phyloP scores from a whole-genome alignment of 257 asterid genomes.

The Nicotiana benthamiana region DNA sequence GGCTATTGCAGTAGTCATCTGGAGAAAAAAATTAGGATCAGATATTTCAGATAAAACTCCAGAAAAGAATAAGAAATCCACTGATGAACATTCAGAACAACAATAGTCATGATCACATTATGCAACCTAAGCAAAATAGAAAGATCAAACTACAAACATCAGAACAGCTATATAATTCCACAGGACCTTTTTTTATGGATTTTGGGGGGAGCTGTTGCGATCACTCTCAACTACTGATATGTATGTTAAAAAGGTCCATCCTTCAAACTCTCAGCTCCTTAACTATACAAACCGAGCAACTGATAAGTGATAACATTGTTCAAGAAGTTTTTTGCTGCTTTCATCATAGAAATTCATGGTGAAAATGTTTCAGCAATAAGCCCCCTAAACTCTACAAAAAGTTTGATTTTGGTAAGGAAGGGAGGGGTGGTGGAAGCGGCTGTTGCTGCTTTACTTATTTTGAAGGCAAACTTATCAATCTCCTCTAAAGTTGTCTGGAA shows the following conservation, averaged over 20 bases:
- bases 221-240: neutral
- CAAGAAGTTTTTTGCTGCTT: neutral
- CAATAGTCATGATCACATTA: neutral
- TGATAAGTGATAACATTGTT: neutral
- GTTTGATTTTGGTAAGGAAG: neutral
- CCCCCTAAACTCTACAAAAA: neutral
- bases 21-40: slow-evolving; percentile 1
- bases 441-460: neutral
- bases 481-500: neutral
- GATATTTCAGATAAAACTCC: neutral
- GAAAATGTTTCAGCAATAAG: neutral
- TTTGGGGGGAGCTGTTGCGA: no score
- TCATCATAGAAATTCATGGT: neutral
- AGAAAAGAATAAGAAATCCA: neutral
- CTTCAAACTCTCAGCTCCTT: neutral
- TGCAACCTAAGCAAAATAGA: neutral
- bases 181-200: no score
- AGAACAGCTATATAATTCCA: neutral
- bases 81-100: neutral
- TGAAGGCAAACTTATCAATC: neutral
- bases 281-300: neutral
- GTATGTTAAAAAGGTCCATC: neutral
- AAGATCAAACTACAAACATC: neutral
- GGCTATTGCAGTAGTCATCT: slow-evolving; percentile 87
- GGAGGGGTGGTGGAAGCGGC: neutral